Conservation (phyloP, 2,329 filamentous ascomycete genomes). For the Diaporthe sp. region DNA sequence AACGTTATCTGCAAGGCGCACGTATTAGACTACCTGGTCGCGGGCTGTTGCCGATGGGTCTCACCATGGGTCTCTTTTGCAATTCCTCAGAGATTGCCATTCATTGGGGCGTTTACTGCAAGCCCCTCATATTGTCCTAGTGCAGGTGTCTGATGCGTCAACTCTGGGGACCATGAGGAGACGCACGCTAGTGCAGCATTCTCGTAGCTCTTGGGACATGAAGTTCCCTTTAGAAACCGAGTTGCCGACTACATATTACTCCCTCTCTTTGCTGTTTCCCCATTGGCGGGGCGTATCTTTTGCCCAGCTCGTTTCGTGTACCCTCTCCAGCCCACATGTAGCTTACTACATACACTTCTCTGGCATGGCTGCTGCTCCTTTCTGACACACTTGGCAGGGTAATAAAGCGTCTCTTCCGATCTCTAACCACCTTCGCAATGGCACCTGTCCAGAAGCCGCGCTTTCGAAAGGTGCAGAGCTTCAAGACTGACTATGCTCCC, state of each 20-base stretch:
- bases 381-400: slow-evolving; percentile 45
- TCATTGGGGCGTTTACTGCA: not conserved
- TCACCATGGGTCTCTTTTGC: slow-evolving; percentile 21
- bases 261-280: not conserved
- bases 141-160: slow-evolving; percentile 17
- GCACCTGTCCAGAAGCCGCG: slow-evolving; percentile 66
- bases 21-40: slow-evolving; percentile 5
- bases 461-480: slow-evolving; percentile 88
- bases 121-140: not conserved
- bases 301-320: slow-evolving; percentile 5
- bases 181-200: slow-evolving; percentile 19
- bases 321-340: not conserved
- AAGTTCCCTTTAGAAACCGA: slow-evolving; percentile 3
- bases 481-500: slow-evolving; percentile 91
- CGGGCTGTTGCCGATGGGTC: slow-evolving; percentile 12
- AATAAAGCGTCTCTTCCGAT: slow-evolving; percentile 42
- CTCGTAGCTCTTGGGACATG: slow-evolving; percentile 26
- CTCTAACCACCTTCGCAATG: slow-evolving; percentile 62
- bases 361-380: not conserved
- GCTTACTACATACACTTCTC: not conserved
- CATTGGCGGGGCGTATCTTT: not conserved
- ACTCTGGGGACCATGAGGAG: slow-evolving; percentile 1
- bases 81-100: slow-evolving; percentile 10
- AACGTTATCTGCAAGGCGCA: slow-evolving; percentile 12
- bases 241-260: slow-evolving; percentile 9